Evolutionary conservation across 73 alveolate species (phyloP), one percentile per base, ranked within the genome.

Genomic region (Paramecium sonneborni): DNA sequence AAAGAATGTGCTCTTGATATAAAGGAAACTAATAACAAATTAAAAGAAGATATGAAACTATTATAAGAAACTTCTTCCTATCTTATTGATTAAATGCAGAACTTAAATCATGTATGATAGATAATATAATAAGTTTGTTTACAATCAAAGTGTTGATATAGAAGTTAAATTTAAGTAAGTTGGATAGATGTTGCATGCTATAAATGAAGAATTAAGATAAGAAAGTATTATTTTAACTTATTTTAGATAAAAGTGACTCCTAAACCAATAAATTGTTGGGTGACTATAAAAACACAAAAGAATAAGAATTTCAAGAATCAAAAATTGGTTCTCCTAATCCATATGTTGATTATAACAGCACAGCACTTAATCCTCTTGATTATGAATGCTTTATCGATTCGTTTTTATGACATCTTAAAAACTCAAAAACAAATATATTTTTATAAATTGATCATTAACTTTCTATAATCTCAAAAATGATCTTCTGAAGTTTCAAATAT

Each of bases 241-340:
- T 5, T 48, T 48, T 48, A 48, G 68, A 48, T 48, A 48, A 48
- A 18, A 48, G 68, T 18, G 68, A 48, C 2, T 4, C 68, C 7
- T 5, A 15, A 48, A 48, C 68, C 20, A 48, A 48, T 48, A 48
- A 48, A 48, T 8, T 8, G 20, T 48, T 48, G 2, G 68, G 7
- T 48, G 34, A 70, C 2, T 4, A 4, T 35, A 4, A 35, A 35
- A 4, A 35, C 43, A 4, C 43, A 70, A 32, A 70, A 15, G 41
- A 58, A 5, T 23, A 26, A 21, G 18, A 28, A 2, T 70, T 12
- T 5, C 34, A 26, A 7, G 55, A 70, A 70, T 70, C 86, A 8
- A 70, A 70, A 6, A 70, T 70, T 7, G 86, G 86, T 7, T 70
- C 86, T 1, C 86, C 86, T 70, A 70, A 70, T 70, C 86, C 86